phyloP scores from a whole-genome alignment of 192 early-diverging fungal species.

The Lunasporangiospora selenospora region DNA sequence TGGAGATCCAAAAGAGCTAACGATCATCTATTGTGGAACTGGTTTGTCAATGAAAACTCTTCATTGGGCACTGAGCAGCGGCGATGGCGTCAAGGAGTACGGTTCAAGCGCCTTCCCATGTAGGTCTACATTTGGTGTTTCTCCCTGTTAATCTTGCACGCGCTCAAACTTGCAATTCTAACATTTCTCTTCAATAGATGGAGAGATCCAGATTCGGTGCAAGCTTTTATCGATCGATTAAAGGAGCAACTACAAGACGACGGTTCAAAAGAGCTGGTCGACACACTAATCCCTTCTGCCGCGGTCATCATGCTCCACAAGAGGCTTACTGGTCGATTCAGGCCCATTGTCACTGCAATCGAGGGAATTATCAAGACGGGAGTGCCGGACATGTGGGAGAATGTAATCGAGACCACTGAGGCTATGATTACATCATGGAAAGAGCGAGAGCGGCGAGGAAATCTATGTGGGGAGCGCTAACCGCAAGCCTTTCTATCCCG shows the following conservation, averaged over 20 bases:
- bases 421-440: slow-evolving; percentile 24
- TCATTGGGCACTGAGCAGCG: slow-evolving; percentile 13
- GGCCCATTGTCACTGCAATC: slow-evolving; percentile 5
- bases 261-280: slow-evolving; percentile 6
- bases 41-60: slow-evolving; percentile 11
- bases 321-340: slow-evolving; percentile 15
- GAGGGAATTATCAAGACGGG: slow-evolving; percentile 19
- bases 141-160: not conserved
- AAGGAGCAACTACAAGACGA: slow-evolving; percentile 2
- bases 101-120: slow-evolving; percentile 3
- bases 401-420: slow-evolving; percentile 9
- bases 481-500: not conserved
- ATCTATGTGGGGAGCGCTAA: slow-evolving; percentile 13
- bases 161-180: not conserved
- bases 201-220: slow-evolving; percentile 4
- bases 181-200: slow-evolving; percentile 3
- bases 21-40: slow-evolving; percentile 16
- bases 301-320: slow-evolving; percentile 14
- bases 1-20: slow-evolving; percentile 11
- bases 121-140: not conserved
- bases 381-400: slow-evolving; percentile 8
- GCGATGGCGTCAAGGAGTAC: slow-evolving; percentile 12
- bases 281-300: slow-evolving; percentile 12
- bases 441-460: slow-evolving; percentile 24
- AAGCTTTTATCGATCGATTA: not conserved